These are phyloP conservation scores for Brachypodium distachyon DNA, from an alignment of 202 grass and related monocot genomes.

Conservation along the genomic window DNA sequence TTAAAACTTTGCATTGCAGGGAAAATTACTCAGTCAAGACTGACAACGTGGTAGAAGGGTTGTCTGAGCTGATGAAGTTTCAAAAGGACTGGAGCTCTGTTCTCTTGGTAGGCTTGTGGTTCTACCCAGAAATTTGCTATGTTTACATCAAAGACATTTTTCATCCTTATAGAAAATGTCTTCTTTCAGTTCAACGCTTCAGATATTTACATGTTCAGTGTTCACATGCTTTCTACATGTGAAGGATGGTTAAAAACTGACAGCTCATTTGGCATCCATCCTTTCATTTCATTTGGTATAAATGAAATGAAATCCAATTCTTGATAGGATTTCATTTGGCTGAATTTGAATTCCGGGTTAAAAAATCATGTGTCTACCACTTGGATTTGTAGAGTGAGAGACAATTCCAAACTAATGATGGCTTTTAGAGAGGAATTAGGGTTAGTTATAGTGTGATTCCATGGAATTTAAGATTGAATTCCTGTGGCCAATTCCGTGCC, in stretches of 20 bases:
- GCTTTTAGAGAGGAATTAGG: no score
- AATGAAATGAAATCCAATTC: no score
- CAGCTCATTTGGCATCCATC: no score
- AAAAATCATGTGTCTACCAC: no score
- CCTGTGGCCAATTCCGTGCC: no score
- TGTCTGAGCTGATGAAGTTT: slow-evolving; percentile 48
- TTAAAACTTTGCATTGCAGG: slow-evolving; percentile 28
- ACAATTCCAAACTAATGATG: no score
- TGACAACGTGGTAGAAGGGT: slow-evolving; percentile 29
- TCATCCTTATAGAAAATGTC: not conserved
- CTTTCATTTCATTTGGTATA: no score
- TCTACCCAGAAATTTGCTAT: not conserved
- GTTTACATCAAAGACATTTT: not conserved
- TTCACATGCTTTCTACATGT: not conserved
- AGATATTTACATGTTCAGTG: not conserved
- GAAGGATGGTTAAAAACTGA: not conserved
- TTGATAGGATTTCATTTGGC: no score
- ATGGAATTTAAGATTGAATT: no score
- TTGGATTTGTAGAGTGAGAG: no score
- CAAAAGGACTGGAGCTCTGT: slow-evolving; percentile 65
- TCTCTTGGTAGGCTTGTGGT: slow-evolving; percentile 48
- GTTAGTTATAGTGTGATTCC: no score
- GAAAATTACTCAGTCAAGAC: slow-evolving; percentile 30
- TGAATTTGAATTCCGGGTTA: no score
- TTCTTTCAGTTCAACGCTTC: not conserved